Base-by-base conservation (phyloP, 257 asterid species). In the Anisodus acutangulus region DNA sequence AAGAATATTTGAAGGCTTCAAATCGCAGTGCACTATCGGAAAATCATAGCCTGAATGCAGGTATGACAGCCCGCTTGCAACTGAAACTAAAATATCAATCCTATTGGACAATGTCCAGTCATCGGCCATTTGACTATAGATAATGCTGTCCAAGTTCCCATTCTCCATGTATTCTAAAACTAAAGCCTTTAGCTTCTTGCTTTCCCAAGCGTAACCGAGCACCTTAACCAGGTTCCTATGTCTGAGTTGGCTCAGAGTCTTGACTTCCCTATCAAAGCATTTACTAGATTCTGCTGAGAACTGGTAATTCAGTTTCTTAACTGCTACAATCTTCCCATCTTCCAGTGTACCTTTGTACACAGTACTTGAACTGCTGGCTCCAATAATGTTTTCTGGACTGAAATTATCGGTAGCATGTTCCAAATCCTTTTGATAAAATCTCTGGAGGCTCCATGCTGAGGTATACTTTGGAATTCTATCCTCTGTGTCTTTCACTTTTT, bases 1-100 rank as follows among this genome's bases (percentile, higher is more conserved):
- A 35, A 95, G 97, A 78, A 94, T 90, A 37, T 95, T 95, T n/a
- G 97, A 91, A 17, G 98, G 98, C 92, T 95, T 95, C 92, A 95
- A 72, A 55, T 93, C 98, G 49, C 97, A 93, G 85, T 95, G 98
- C 83, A 95, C 98, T 8, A 94, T 92, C 0, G 97, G 97, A 85
- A 90, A 89, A 86, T 89, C 97, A 57, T 91, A 93, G 19, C 97
- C 97, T 2, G 94, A 81, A 88, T 95, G 98, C 90, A 95, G 49
- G 90, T 95, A 94, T 59, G 88, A 89, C 86, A 94, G 58, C 43
- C 90, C 97, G 47, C 83, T 85, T 0, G 95, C 95, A 53, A 93
- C 88, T 4, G 97, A 92, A 81, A 89, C 85, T 58, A 95, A 80
- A 37, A 91, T 88, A 51, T 94, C 97, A 8, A 95, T 85, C 71